phyloP scores from a whole-genome alignment of 768 basidiomycete species.

The Leccinum boreale region DNA sequence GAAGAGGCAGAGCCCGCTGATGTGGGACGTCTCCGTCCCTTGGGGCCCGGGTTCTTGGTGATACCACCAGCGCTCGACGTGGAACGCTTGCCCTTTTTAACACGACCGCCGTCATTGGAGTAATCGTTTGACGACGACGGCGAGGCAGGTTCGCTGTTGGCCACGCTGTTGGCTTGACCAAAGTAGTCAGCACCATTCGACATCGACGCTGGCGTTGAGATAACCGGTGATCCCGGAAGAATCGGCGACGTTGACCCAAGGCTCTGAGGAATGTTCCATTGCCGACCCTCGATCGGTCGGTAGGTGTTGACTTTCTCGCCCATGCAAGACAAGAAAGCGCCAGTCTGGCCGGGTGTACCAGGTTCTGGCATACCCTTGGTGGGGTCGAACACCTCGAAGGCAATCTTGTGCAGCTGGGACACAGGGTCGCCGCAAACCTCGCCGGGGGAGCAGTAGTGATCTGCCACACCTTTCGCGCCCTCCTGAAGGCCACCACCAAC shows the following conservation, averaged over 20 bases:
- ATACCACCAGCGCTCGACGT: slow-evolving; percentile 61
- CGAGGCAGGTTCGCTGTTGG: slow-evolving; percentile 69
- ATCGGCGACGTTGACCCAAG: slow-evolving; percentile 52
- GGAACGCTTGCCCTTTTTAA: slow-evolving; percentile 75
- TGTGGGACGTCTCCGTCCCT: slow-evolving; percentile 67
- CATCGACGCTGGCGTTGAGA: slow-evolving; percentile 56
- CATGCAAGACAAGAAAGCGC: slow-evolving; percentile 87
- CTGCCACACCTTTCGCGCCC: slow-evolving; percentile 79
- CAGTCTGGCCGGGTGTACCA: slow-evolving; percentile 73
- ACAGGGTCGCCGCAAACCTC: slow-evolving; percentile 94
- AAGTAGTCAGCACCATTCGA: slow-evolving; percentile 65
- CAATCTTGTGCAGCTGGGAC: slow-evolving; percentile 93
- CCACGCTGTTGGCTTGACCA: slow-evolving; percentile 36
- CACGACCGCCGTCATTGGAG: slow-evolving; percentile 81
- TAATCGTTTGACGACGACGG: slow-evolving; percentile 60
- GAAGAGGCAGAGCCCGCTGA: slow-evolving; percentile 73
- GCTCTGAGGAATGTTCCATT: slow-evolving; percentile 58
- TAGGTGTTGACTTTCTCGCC: slow-evolving; percentile 93
- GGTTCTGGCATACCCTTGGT: slow-evolving; percentile 67
- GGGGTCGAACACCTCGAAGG: slow-evolving; percentile 84
- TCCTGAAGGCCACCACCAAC: slow-evolving; percentile 91
- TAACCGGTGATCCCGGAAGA: slow-evolving; percentile 67
- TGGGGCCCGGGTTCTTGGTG: slow-evolving; percentile 35
- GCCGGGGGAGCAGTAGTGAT: slow-evolving; percentile 77
- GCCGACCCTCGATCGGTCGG: slow-evolving; percentile 76